These are phyloP conservation scores for Drechslera avenae DNA, from an alignment of 2,329 filamentous ascomycete species.

Conservation along the genomic window DNA sequence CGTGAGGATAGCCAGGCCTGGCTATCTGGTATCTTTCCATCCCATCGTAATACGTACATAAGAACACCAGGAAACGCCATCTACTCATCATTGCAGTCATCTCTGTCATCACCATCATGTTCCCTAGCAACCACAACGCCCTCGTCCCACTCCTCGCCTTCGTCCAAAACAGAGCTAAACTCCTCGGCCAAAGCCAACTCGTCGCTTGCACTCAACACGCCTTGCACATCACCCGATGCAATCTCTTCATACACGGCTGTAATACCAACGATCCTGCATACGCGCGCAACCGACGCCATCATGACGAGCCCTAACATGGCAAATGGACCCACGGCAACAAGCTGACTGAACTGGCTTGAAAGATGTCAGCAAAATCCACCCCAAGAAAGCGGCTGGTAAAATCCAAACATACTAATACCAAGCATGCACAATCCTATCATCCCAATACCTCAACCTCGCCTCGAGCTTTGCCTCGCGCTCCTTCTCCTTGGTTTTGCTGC, in stretches of 20 bases:
- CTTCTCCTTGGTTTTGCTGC: constrained; percentile 18
- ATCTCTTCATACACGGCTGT: constrained; percentile 50
- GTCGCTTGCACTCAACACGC: constrained; percentile 51
- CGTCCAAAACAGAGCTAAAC: constrained; percentile 37
- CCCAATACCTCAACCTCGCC: constrained; percentile 47
- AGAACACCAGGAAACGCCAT: background rate
- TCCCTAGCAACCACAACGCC: constrained; percentile 32
- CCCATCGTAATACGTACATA: background rate
- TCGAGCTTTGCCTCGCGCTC: constrained; percentile 31
- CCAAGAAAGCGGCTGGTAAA: too few species aligned
- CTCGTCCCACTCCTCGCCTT: constrained; percentile 39
- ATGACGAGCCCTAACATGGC: constrained; percentile 53
- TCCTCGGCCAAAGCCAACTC: constrained; percentile 44
- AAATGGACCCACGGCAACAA: constrained; percentile 54
- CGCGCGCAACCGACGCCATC: constrained; percentile 49
- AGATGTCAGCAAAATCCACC: constrained; percentile 3
- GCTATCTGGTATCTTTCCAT: constrained; percentile 3
- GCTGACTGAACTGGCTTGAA: constrained; percentile 50
- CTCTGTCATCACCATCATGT: constrained; percentile 11
- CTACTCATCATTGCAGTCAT: background rate
- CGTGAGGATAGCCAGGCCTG: constrained; percentile 1
- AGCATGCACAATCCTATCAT: constrained; percentile 41
- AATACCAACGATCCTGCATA: constrained; percentile 50
- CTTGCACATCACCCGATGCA: constrained; percentile 49
- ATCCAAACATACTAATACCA: constrained; percentile 50